phyloP scores from a whole-genome alignment of 805 yeast genomes.

The baker's yeast (Saccharomyces cerevisiae) region DNA sequence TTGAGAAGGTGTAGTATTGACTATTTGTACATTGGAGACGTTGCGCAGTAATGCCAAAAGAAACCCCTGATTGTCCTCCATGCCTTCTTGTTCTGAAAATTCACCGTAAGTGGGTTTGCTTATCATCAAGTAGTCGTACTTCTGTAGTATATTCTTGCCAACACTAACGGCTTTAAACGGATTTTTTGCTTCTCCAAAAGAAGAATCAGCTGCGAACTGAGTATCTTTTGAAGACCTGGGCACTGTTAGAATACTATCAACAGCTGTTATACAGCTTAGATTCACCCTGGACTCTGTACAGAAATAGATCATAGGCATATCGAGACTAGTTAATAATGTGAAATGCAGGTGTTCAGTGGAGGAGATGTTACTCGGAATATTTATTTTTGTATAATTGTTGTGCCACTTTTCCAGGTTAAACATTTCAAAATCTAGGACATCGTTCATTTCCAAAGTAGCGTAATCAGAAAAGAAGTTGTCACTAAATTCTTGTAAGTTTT shows the following conservation, averaged over 20 bases:
- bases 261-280: constrained; percentile 41
- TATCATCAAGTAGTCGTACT: constrained; percentile 45
- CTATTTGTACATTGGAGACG: not conserved
- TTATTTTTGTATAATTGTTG: not conserved
- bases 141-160: constrained; percentile 31
- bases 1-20: constrained; percentile 8
- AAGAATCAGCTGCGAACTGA: constrained; percentile 41
- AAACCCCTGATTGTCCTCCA: constrained; percentile 10
- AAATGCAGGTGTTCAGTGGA: not conserved
- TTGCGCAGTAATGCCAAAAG: constrained; percentile 15
- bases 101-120: constrained; percentile 27
- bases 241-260: constrained; percentile 32
- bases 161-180: constrained; percentile 46
- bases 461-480: not conserved
- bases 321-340: not conserved
- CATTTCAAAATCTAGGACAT: not conserved
- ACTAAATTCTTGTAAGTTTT: not conserved
- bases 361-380: not conserved
- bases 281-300: constrained; percentile 6
- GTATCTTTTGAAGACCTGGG: constrained; percentile 44
- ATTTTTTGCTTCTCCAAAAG: constrained; percentile 39
- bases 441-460: not conserved
- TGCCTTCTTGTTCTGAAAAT: constrained; percentile 1
- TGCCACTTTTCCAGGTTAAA: not conserved
- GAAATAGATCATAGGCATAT: not conserved